Base-by-base conservation (phyloP, 2,329 filamentous ascomycete genomes). In the Kalmusia sp. region DNA sequence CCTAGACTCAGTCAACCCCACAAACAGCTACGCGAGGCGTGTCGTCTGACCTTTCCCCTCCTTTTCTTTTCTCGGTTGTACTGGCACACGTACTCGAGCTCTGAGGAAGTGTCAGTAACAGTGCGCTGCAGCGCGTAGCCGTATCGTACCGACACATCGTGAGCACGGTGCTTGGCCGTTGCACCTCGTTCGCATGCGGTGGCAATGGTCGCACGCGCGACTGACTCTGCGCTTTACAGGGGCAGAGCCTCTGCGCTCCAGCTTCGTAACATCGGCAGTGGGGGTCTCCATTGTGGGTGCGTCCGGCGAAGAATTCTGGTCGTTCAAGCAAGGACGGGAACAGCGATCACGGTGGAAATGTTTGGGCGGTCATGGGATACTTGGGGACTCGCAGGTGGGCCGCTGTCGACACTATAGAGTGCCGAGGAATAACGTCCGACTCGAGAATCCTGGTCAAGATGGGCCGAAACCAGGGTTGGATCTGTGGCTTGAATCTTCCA, bases 51-150 rank as follows among this genome's bases (percentile, higher is more conserved):
- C 75, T 96, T 96, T 62, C 93, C 93, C 69, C 93, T 85, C 80
- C 96, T 96, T 80, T 97, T 97, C 64, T 92, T 87, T 76, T 96
- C 91, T 54, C 93, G 87, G 57, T 92, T 88, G 77, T 96, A 97
- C 77, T 96, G 92, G 78, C 93, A 97, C 37, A 88, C 86, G 62
- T 96, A 82, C 25, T 90, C 90, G 64, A 96, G 93, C 77, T 96
- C 92, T 93, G 22, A 11, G 68, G 17, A 45, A 24, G 12, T 37
- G 61, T 65, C 46, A 67, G 61, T 40, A 6, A 24, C 17, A 11
- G 6, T 7, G 39, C 35, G 46, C 11, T 3, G 22, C 31, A 17
- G 27, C 22, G 8, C 6, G 40, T 7, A 25, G 3, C 19, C 39
- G 59, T 41, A 6, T 39, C 84, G 77, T 83, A 93, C 91, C 90